Evolutionary conservation across 78 protist genomes (phyloP).

Genomic region (Mantamonas sphyraenae): DNA sequence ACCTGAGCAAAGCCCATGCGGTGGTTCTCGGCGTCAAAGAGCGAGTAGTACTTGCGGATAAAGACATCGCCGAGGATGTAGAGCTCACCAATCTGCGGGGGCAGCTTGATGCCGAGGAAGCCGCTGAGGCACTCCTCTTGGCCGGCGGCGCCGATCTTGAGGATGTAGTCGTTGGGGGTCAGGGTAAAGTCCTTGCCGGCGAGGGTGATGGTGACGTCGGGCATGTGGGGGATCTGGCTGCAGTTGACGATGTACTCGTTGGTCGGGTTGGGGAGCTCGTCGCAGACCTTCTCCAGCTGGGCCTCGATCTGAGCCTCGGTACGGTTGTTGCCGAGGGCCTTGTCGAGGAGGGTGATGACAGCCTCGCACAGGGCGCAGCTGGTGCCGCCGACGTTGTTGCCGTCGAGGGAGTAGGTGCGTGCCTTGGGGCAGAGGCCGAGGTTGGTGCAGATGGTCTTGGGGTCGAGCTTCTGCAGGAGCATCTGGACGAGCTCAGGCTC

Average conservation of each 20-base stretch:
- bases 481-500: conserved; percentile 9
- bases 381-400: no score
- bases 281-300: conserved; percentile 8
- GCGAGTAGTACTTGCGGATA: conserved; percentile 77
- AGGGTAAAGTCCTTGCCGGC: conserved; percentile 62
- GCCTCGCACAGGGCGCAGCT: no score
- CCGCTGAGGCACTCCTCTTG: conserved; percentile 81
- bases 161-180: conserved; percentile 73
- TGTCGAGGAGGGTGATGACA: conserved; percentile 1
- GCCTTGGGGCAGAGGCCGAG: conserved; percentile 13
- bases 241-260: conserved; percentile 60
- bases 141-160: no score
- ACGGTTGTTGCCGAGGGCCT: neutral
- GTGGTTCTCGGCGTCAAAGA: no score
- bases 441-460: conserved; percentile 3
- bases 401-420: no score
- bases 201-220: conserved; percentile 56
- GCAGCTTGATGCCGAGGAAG: conserved; percentile 77
- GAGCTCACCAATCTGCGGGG: conserved; percentile 66
- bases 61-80: conserved; percentile 96
- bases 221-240: conserved; percentile 41
- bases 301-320: neutral
- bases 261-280: neutral
- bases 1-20: no score
- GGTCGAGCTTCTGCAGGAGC: conserved; percentile 8